Evolutionary conservation across 192 early-diverging fungal species (phyloP).

Genomic region (Lobosporangium transversale): DNA sequence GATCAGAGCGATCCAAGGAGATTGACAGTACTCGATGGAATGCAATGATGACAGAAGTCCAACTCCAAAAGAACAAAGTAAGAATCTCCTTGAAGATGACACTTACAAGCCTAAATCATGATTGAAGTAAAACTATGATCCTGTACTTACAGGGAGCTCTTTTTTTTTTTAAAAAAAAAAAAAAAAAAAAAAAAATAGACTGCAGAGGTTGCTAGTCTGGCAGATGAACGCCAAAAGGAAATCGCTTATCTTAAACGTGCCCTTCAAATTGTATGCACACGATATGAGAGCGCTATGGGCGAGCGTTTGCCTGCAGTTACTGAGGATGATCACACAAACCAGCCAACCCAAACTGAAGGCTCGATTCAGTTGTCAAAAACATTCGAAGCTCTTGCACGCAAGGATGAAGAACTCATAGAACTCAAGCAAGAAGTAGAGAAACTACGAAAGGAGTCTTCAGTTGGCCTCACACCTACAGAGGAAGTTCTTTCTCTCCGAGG

Average conservation of each 20-base stretch:
- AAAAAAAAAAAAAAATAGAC: constrained; percentile 9
- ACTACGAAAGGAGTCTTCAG: constrained; percentile 21
- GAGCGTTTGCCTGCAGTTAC: constrained; percentile 33
- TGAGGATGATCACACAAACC: constrained; percentile 42
- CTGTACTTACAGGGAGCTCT: no score
- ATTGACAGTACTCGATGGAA: constrained; percentile 51
- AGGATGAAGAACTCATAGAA: constrained; percentile 49
- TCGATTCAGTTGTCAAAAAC: constrained; percentile 46
- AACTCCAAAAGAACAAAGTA: constrained; percentile 50
- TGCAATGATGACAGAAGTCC: constrained; percentile 48
- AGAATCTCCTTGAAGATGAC: no score
- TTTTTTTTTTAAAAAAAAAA: not conserved
- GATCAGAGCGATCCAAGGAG: constrained; percentile 46
- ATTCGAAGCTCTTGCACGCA: constrained; percentile 48
- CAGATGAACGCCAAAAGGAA: constrained; percentile 42
- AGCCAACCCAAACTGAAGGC: constrained; percentile 32
- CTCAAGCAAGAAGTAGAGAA: constrained; percentile 33
- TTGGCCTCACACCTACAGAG: constrained; percentile 38
- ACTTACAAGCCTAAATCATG: no score
- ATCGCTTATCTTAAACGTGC: constrained; percentile 44
- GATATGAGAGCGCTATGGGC: constrained; percentile 48
- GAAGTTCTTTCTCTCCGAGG: constrained; percentile 41
- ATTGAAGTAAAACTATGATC: no score
- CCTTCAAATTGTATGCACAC: constrained; percentile 46
- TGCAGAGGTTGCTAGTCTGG: constrained; percentile 30